phyloP scores from a whole-genome alignment of 495 filamentous ascomycete genomes.

The Chaetomium tenue region DNA sequence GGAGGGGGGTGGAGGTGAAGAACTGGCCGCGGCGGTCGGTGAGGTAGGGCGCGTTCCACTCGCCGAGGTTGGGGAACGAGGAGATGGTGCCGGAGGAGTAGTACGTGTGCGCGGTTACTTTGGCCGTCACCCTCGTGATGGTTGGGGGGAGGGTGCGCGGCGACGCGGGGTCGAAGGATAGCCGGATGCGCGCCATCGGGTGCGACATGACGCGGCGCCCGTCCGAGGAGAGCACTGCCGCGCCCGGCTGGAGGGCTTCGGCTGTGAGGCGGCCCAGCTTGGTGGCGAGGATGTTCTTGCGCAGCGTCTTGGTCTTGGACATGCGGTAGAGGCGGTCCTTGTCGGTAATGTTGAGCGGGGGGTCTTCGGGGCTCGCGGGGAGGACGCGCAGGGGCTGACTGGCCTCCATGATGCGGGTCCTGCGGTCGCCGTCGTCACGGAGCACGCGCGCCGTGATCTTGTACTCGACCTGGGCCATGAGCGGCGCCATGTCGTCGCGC shows the following conservation, averaged over 20 bases:
- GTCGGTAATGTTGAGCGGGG: slow-evolving; percentile 66
- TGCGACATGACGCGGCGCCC: slow-evolving; percentile 39
- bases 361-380: slow-evolving; percentile 70
- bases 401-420: slow-evolving; percentile 45
- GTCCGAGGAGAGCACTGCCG: slow-evolving; percentile 59
- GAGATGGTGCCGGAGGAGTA: slow-evolving; percentile 52
- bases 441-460: slow-evolving; percentile 60
- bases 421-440: slow-evolving; percentile 33
- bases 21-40: slow-evolving; percentile 61
- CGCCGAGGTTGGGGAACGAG: slow-evolving; percentile 59
- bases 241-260: slow-evolving; percentile 69
- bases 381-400: slow-evolving; percentile 69
- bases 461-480: slow-evolving; percentile 78
- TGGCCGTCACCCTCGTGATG: slow-evolving; percentile 64
- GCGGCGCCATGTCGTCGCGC: slow-evolving; percentile 78
- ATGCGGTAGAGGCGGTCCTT: slow-evolving; percentile 64
- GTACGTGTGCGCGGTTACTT: slow-evolving; percentile 73
- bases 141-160: slow-evolving; percentile 60
- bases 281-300: slow-evolving; percentile 72
- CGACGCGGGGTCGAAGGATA: slow-evolving; percentile 70
- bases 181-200: slow-evolving; percentile 64
- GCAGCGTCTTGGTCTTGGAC: slow-evolving; percentile 71
- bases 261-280: slow-evolving; percentile 73
- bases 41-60: slow-evolving; percentile 45
- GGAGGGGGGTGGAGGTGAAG: slow-evolving; percentile 59